phyloP scores from a whole-genome alignment of 2,329 filamentous ascomycete genomes.

The Monilinia polystroma region DNA sequence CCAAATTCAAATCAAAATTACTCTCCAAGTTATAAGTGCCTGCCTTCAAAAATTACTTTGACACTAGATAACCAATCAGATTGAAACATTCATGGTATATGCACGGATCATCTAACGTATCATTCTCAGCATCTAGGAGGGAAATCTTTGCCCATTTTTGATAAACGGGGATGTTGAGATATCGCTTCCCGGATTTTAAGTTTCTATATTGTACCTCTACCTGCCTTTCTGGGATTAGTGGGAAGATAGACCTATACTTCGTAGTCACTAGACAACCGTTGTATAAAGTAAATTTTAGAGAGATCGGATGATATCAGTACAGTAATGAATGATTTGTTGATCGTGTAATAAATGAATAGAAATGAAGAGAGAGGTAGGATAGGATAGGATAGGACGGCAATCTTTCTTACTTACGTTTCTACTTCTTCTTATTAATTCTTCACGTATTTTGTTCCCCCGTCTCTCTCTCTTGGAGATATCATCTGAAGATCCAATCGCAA shows the following conservation, averaged over 20 bases:
- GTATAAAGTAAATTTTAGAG: background rate
- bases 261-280: background rate
- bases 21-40: no score
- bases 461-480: background rate
- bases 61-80: no score
- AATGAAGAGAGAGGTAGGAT: background rate
- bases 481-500: background rate
- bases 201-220: background rate
- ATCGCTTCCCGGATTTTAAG: slow-evolving; percentile 12
- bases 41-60: no score
- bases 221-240: slow-evolving; percentile 16
- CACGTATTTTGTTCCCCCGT: background rate
- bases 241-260: background rate
- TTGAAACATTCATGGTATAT: no score
- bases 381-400: background rate
- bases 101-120: no score
- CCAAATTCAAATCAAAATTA: no score
- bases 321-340: background rate
- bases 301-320: background rate
- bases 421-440: background rate
- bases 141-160: slow-evolving; percentile 10
- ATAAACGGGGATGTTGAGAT: slow-evolving; percentile 1
- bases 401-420: background rate
- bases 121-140: no score
- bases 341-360: background rate